Base-by-base conservation (phyloP, 495 filamentous ascomycete species). In the Elaphomyces granulatus region DNA sequence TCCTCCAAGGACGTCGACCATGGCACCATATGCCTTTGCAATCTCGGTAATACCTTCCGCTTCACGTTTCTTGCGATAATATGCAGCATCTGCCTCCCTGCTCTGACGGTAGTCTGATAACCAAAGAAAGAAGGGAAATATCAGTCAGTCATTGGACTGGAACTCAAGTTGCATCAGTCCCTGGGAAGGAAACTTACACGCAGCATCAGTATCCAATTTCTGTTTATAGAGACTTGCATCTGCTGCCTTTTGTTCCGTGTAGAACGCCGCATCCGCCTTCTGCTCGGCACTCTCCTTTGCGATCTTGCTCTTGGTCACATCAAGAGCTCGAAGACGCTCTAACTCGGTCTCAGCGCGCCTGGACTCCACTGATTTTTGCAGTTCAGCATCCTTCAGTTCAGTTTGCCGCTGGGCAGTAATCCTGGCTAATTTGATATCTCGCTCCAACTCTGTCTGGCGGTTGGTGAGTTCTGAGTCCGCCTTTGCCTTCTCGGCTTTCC, bases 291-390 rank as follows among this genome's bases (percentile, higher is more conserved):
- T 59, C 55, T 90, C 83, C 26, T 74, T 71, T 3, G 62, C 60
- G 47, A 87, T 86, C 46, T 74, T 78, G 38, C 80, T 81, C 58
- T 82, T 78, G 26, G 80, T 81, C 40, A 87, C 83, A 42, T 83
- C 80, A 8, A 63, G 71, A 17, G 83, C 83, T 42, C 83, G 68
- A 35, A 81, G 70, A 36, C 79, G 73, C 52, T 90, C 83, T 31
- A 86, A 62, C 59, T 87, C 83, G 51, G 81, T 86, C 18, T 74
- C 68, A 2, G 80, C 83, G 36, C 80, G 73, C 67, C 80, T 81
- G 38, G 70, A 55, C 56, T 87, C 70, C 45, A 90, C 82, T 16
- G 75, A 70, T 34, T 74, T 77, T 61, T 81, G 77, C 38, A 90
- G 60, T 45, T 87, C 81, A 26, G 81, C 78, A 56, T 90, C 82